A percentile compares a stretch with the other conserved stretches of the same genome.
These are phyloP conservation scores for Candida albicans DNA, from an alignment of 1,139 yeast genomes.

Conservation along the genomic window DNA sequence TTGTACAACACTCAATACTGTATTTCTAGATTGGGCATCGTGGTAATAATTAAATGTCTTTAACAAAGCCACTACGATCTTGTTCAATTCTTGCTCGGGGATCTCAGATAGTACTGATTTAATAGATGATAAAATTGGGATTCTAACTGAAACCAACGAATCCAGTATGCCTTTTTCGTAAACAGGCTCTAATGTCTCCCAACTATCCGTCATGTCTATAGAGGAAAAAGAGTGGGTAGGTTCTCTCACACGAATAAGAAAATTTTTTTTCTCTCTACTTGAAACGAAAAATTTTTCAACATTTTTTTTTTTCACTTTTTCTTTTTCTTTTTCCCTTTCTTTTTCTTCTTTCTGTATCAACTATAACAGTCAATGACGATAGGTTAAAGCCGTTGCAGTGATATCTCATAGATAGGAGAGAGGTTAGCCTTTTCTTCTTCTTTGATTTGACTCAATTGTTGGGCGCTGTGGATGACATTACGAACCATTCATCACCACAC, in stretches of 20 bases:
- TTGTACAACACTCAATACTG: conserved; percentile 38
- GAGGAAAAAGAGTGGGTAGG: background rate
- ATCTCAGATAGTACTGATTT: conserved; percentile 17
- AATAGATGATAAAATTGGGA: conserved; percentile 26
- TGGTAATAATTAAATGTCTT: conserved; percentile 51
- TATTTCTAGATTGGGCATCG: conserved; percentile 48
- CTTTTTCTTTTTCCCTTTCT: conserved; percentile 12
- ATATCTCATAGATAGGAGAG: conserved; percentile 6
- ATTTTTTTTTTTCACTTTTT: conserved; percentile 8
- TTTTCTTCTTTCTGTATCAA: conserved; percentile 41
- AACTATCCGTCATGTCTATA: conserved; percentile 7
- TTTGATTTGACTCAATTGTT: conserved; percentile 17
- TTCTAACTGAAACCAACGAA: conserved; percentile 36
- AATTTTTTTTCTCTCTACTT: background rate
- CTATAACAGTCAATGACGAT: conserved; percentile 69
- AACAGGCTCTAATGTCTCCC: conserved; percentile 16
- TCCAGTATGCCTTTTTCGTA: conserved; percentile 27
- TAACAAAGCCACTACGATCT: conserved; percentile 31
- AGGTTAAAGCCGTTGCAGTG: conserved; percentile 53
- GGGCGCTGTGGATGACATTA: conserved; percentile 38
- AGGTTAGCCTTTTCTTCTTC: conserved; percentile 7
- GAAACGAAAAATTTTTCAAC: conserved; percentile 4
- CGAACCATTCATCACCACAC: conserved; percentile 33
- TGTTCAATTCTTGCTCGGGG: conserved; percentile 22
- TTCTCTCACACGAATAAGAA: background rate